A percentile compares a stretch with the other conserved stretches of the same genome.
Conservation (phyloP, 176 grass and related monocot genomes). For the Coix lacrymajobi region DNA sequence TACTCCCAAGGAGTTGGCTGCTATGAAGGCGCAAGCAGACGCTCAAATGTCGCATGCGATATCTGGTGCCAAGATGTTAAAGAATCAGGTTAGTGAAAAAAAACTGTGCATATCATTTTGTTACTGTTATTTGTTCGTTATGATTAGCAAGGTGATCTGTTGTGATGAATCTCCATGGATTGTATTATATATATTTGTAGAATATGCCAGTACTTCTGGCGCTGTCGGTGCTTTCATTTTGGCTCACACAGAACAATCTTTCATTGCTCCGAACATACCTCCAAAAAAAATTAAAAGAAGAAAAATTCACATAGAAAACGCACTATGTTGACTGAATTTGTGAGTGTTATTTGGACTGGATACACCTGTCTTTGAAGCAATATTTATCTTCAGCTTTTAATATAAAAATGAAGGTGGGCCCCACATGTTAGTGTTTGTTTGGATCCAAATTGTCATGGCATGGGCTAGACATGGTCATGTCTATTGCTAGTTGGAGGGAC, state of each 20-base stretch:
- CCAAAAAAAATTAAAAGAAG: not conserved
- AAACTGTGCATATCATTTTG: not conserved
- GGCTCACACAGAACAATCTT: not conserved
- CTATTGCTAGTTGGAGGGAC: not conserved
- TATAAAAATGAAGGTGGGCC: not conserved
- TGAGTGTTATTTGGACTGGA: too few relatives aligned
- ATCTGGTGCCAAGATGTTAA: slow-evolving; percentile 74
- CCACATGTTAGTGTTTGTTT: not conserved
- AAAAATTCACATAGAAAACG: not conserved
- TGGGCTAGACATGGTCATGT: not conserved
- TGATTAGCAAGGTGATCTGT: not conserved
- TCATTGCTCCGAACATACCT: not conserved
- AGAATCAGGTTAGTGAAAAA: slow-evolving; percentile 62
- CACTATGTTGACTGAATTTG: too few relatives aligned
- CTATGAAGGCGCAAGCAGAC: slow-evolving; percentile 81
- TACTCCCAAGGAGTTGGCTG: slow-evolving; percentile 79
- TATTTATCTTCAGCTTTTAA: not conserved
- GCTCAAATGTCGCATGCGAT: slow-evolving; percentile 68
- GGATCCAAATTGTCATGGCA: not conserved
- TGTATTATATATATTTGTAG: not conserved
- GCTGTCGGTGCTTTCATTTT: not conserved
- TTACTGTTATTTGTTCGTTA: not conserved
- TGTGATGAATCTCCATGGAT: not conserved
- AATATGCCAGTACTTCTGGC: not conserved
- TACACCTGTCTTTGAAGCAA: too few relatives aligned